Evolutionary conservation across 768 basidiomycete species (phyloP), one percentile per base, ranked within the genome.

Genomic region (Russula sp.): DNA sequence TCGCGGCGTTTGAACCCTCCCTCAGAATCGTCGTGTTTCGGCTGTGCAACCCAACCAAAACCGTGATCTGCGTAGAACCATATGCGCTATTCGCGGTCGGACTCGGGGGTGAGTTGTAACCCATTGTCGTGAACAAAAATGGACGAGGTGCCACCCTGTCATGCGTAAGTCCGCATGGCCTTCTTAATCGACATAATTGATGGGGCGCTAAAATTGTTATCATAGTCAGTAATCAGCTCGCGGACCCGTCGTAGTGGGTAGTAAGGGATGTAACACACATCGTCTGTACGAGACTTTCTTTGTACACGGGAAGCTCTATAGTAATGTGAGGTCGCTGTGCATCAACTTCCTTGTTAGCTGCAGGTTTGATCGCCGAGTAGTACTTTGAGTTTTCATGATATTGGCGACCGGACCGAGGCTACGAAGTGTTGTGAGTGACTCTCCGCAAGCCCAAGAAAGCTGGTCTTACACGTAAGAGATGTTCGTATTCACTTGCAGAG

Each of bases 91-190:
- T 84, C 77, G 48, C 83, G 81, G 63, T 93, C 90, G 32, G 79
- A 81, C 44, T 82, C 79, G 40, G 76, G 75, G 66, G 92, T 74
- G 26, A 86, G 74, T 72, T 92, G 91, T 69, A 93, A 75, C 32
- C 92, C 92, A 72, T 93, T 91, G 71, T 93, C 92, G 73, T 91
- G 89, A 18, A 94, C 78, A 51, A 93, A 80, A 71, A 94, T 91
- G 30, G 84, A 74, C 11, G 88, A 90, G 1, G 88, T 87, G 6
- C 90, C 91, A 53, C 92, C 91, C 73, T 94, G 92, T n/a, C 91
- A 80, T 6, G 92, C 91, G 71, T 93, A 92, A n/a, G 89, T 90
- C 73, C 90, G 89, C 85, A 92, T 92, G 1, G 90, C 91, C 76
- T 86, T 87, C 75, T 92, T 92, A 66, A 87, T 76, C 0, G 88